phyloP scores from a whole-genome alignment of 2,329 filamentous ascomycete genomes.

The Alternaria ventricosa region DNA sequence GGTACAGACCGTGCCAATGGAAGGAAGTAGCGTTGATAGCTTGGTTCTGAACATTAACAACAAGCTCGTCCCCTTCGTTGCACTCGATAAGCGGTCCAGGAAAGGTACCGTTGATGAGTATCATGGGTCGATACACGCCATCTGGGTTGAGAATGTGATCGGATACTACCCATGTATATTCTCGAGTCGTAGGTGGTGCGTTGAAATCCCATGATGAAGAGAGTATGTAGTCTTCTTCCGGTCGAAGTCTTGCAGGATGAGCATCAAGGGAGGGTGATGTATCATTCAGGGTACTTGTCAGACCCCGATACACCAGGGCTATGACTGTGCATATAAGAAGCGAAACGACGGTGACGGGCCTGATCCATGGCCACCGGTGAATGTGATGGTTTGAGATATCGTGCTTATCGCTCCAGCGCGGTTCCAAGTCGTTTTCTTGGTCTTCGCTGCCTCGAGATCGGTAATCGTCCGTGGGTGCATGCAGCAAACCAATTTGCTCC shows the following conservation, averaged over 20 bases:
- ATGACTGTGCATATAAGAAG: slow-evolving; percentile 19
- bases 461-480: slow-evolving; percentile 13
- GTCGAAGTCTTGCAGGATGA: slow-evolving; percentile 19
- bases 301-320: background rate
- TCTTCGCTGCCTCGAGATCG: slow-evolving; percentile 7
- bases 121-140: slow-evolving; percentile 53
- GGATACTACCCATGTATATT: slow-evolving; percentile 66
- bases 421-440: slow-evolving; percentile 3
- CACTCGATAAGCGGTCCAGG: slow-evolving; percentile 50
- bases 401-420: slow-evolving; percentile 7
- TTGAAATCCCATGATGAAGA: slow-evolving; percentile 63
- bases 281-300: background rate
- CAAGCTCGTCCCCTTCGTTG: slow-evolving; percentile 69
- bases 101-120: slow-evolving; percentile 51
- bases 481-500: slow-evolving; percentile 30
- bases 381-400: background rate
- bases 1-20: slow-evolving; percentile 68
- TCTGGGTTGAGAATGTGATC: slow-evolving; percentile 67
- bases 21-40: slow-evolving; percentile 65
- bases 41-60: slow-evolving; percentile 66
- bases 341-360: slow-evolving; percentile 11
- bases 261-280: background rate
- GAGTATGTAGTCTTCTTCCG: slow-evolving; percentile 57
- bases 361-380: slow-evolving; percentile 16
- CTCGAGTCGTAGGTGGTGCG: slow-evolving; percentile 58